phyloP scores from a whole-genome alignment of 2,329 filamentous ascomycete genomes.

The Ilyonectria robusta region DNA sequence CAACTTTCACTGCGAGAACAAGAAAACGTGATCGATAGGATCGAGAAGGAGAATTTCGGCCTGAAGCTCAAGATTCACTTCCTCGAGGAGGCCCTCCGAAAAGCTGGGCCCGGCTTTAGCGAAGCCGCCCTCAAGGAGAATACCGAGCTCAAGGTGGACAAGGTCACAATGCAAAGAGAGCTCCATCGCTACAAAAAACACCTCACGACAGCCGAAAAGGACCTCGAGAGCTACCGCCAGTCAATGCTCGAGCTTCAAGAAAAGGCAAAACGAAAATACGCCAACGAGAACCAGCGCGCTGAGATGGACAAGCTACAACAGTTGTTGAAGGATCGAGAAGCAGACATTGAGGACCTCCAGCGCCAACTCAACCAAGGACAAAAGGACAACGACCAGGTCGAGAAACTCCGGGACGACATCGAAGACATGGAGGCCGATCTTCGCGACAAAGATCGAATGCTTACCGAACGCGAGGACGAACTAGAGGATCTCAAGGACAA shows the following conservation, averaged over 20 bases:
- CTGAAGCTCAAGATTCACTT: conserved; percentile 98
- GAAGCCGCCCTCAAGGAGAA: conserved; percentile 93
- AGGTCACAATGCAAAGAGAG: conserved; percentile 90
- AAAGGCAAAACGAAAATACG: conserved; percentile 81
- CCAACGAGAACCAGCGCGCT: conserved; percentile 76
- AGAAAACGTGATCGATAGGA: conserved; percentile 93
- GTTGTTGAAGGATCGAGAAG: conserved; percentile 70
- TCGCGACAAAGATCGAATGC: conserved; percentile 80
- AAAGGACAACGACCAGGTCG: conserved; percentile 70
- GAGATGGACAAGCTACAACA: conserved; percentile 72
- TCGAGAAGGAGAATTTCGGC: conserved; percentile 98
- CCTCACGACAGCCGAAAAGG: conserved; percentile 84
- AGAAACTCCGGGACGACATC: conserved; percentile 80
- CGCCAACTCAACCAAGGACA: conserved; percentile 71
- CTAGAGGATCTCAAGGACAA: conserved; percentile 75
- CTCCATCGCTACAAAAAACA: conserved; percentile 89
- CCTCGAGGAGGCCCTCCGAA: conserved; percentile 89
- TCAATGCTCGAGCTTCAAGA: conserved; percentile 89
- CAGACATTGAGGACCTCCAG: conserved; percentile 73
- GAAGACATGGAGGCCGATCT: conserved; percentile 82
- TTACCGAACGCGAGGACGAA: conserved; percentile 83
- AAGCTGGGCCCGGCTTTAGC: conserved; percentile 90
- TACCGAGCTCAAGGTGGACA: conserved; percentile 94
- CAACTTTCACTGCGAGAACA: conserved; percentile 94
- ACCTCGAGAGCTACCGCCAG: conserved; percentile 85